These are phyloP conservation scores for Platanus orientalis DNA, from an alignment of 164 flowering plant genomes.

Conservation along the genomic window DNA sequence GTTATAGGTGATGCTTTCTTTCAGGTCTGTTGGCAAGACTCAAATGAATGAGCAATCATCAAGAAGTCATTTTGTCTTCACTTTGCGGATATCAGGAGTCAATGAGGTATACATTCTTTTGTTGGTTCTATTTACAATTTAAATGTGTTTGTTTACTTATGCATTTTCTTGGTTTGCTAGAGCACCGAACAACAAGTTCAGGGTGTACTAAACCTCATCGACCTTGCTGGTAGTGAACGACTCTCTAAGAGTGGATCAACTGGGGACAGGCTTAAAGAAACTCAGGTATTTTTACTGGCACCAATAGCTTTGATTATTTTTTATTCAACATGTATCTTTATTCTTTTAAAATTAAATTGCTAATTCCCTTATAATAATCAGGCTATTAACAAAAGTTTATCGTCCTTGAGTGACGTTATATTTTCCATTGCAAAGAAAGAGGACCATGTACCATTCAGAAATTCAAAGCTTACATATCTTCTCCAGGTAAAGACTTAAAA, in stretches of 20 bases:
- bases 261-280: conserved; percentile 87
- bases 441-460: conserved; percentile 82
- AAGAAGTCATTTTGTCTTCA: conserved; percentile 94
- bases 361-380: conserved; percentile 20
- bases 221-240: conserved; percentile 99
- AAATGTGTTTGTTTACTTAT: neutral
- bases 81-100: conserved; percentile 71
- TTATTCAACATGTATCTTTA: neutral
- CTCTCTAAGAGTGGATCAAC: conserved; percentile 94
- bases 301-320: too few relatives aligned
- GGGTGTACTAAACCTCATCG: conserved; percentile 89
- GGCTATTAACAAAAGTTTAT: conserved; percentile 93
- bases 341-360: neutral
- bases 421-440: conserved; percentile 88
- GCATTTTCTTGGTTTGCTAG: conserved; percentile 23
- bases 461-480: conserved; percentile 94
- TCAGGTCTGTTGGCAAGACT: conserved; percentile 91
- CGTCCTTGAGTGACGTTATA: conserved; percentile 87
- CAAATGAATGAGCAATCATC: conserved; percentile 98
- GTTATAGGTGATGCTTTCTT: neutral
- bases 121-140: neutral
- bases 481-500: conserved; percentile 62
- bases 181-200: conserved; percentile 95
- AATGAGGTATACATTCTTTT: conserved; percentile 58
- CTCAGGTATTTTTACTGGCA: conserved; percentile 79